These are phyloP conservation scores for Fusarium sp. DNA, from an alignment of 2,329 filamentous ascomycete species.

Conservation along the genomic window DNA sequence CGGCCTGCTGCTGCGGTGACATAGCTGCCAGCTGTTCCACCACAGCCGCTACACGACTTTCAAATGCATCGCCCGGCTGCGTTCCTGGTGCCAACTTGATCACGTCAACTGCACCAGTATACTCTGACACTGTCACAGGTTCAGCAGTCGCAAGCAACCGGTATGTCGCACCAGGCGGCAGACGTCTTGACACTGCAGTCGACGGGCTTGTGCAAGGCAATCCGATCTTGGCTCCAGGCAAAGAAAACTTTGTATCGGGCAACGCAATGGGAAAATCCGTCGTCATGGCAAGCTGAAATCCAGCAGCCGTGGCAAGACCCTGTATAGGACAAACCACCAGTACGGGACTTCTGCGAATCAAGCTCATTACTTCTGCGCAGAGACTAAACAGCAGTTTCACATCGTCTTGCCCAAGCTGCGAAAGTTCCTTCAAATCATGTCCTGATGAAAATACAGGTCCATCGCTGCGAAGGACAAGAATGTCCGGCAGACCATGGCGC, in stretches of 20 bases:
- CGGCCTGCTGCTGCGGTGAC: constrained; percentile 36
- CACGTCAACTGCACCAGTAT: constrained; percentile 35
- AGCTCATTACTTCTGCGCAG: constrained; percentile 39
- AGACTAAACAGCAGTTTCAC: constrained; percentile 35
- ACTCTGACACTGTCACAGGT: constrained; percentile 18
- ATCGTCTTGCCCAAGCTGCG: constrained; percentile 8
- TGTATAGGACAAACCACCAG: constrained; percentile 41
- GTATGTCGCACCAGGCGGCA: constrained; percentile 29
- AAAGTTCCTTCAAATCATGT: constrained; percentile 41
- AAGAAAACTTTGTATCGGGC: constrained; percentile 28
- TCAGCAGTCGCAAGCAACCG: constrained; percentile 36
- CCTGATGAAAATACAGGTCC: constrained; percentile 42
- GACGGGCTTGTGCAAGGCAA: constrained; percentile 43
- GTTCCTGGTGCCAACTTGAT: not conserved
- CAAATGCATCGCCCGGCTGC: constrained; percentile 1
- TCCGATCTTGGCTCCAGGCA: constrained; percentile 40
- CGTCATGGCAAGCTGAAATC: constrained; percentile 43
- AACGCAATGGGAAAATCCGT: constrained; percentile 40
- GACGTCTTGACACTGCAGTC: constrained; percentile 35
- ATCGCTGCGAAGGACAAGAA: constrained; percentile 41
- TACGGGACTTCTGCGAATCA: constrained; percentile 40
- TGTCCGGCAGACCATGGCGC: constrained; percentile 34
- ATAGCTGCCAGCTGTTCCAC: constrained; percentile 17
- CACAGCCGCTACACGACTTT: constrained; percentile 19
- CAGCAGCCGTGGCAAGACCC: constrained; percentile 41